Evolutionary conservation across 371 early-diverging fungal genomes (phyloP).

Genomic region (Apophysomyces variabilis): DNA sequence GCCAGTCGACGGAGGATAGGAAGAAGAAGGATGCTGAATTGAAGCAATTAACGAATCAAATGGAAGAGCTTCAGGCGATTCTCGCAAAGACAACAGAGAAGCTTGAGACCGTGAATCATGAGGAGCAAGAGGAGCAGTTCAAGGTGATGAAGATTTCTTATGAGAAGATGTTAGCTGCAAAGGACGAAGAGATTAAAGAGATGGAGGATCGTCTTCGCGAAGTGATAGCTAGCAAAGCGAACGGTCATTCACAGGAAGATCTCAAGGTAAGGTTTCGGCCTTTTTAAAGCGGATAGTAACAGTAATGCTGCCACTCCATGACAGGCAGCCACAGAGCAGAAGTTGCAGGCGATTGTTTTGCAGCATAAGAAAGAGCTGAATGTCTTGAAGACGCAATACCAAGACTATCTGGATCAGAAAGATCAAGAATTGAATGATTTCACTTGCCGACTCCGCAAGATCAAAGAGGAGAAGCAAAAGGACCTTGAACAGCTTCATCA

Average conservation of each 20-base stretch:
- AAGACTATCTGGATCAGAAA: conserved; percentile 49
- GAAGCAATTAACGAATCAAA: conserved; percentile 15
- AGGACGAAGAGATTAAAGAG: conserved; percentile 48
- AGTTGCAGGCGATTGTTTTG: conserved; percentile 38
- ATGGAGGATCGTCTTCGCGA: conserved; percentile 38
- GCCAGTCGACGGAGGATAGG: conserved; percentile 12
- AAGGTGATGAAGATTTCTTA: conserved; percentile 31
- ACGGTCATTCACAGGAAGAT: conserved; percentile 1
- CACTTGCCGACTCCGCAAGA: conserved; percentile 42
- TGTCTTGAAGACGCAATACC: conserved; percentile 46
- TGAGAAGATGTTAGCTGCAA: conserved; percentile 44
- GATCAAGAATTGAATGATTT: conserved; percentile 51
- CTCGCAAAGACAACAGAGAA: conserved; percentile 2
- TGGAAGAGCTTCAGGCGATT: conserved; percentile 15
- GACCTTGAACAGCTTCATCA: conserved; percentile 46
- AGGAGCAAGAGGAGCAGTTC: conserved; percentile 29
- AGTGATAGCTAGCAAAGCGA: conserved; percentile 21
- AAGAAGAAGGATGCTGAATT: conserved; percentile 21
- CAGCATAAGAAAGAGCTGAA: conserved; percentile 53
- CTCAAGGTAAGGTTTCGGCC: background rate
- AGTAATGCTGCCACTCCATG: background rate
- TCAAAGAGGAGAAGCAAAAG: conserved; percentile 44
- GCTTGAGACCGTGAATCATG: background rate
- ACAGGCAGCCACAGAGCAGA: conserved; percentile 18
- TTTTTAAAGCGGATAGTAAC: conserved; percentile 10